These are phyloP conservation scores for Jatropha multifida DNA, from an alignment of 441 rosid genomes.

Conservation along the genomic window DNA sequence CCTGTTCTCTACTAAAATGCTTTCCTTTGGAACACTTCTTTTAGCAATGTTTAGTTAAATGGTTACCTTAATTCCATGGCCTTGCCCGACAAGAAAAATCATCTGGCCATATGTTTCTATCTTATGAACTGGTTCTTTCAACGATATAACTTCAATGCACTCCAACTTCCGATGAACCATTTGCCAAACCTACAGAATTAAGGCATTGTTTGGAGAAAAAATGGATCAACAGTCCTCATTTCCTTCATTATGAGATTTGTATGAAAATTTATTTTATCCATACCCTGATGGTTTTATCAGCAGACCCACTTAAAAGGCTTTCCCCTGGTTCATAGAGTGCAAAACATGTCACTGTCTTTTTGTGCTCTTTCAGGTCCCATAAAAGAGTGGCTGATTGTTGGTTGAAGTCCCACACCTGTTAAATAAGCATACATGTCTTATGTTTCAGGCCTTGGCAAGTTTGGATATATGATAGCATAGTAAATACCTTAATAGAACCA, in stretches of 20 bases:
- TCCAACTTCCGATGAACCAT: slow-evolving; percentile 60
- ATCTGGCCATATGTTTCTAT: slow-evolving; percentile 52
- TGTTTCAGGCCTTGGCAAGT: neutral
- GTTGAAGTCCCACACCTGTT: slow-evolving; percentile 74
- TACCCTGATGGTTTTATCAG: slow-evolving; percentile 81
- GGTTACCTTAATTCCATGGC: slow-evolving; percentile 65
- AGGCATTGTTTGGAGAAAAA: neutral
- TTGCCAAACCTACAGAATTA: slow-evolving; percentile 67
- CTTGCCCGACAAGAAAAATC: slow-evolving; percentile 52
- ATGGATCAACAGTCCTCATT: neutral
- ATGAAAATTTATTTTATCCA: neutral
- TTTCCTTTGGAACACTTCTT: neutral
- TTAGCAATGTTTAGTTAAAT: too few species aligned
- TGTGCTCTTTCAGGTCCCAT: slow-evolving; percentile 78
- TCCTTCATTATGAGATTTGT: neutral
- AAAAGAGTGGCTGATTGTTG: slow-evolving; percentile 56
- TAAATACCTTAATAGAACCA: slow-evolving; percentile 73
- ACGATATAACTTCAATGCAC: slow-evolving; percentile 62
- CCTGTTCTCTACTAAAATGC: slow-evolving; percentile 1
- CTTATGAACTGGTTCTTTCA: slow-evolving; percentile 62
- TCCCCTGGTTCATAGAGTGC: slow-evolving; percentile 75
- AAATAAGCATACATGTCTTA: neutral
- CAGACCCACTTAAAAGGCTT: slow-evolving; percentile 79
- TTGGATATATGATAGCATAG: neutral
- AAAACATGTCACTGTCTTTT: slow-evolving; percentile 75